Evolutionary conservation across 331 rosid species (phyloP).

Genomic region (Cydonia oblonga): DNA sequence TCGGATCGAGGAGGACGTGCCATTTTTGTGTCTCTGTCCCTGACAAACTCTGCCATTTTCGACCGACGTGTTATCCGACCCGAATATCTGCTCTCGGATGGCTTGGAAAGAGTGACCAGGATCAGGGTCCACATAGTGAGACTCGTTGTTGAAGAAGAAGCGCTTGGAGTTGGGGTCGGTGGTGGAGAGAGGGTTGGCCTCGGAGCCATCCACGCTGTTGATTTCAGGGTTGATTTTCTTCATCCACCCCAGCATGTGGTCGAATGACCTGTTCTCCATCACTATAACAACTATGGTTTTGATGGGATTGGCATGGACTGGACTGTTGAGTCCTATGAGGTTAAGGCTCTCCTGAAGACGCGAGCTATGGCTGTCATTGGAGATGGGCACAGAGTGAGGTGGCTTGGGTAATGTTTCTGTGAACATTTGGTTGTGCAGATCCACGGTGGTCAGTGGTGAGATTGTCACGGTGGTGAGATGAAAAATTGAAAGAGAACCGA

Average conservation of each 20-base stretch:
- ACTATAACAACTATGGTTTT: conserved; percentile 67
- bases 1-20: too few species aligned
- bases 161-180: conserved; percentile 43
- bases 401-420: too few species aligned
- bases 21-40: too few species aligned
- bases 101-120: conserved; percentile 95
- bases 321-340: conserved; percentile 6
- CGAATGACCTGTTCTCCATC: conserved; percentile 92
- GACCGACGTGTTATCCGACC: conserved; percentile 33
- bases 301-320: conserved; percentile 34
- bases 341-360: too few species aligned
- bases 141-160: conserved; percentile 30
- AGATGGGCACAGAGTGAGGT: too few species aligned
- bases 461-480: too few species aligned
- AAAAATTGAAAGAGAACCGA: too few species aligned
- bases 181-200: conserved; percentile 27
- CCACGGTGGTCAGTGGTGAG: too few species aligned
- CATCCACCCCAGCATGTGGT: conserved; percentile 99
- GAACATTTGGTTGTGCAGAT: too few species aligned
- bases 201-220: conserved; percentile 65
- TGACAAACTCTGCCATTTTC: too few species aligned
- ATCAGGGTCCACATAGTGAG: conserved; percentile 70
- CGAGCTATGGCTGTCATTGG: too few species aligned
- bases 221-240: conserved; percentile 58
- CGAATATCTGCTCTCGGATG: conserved; percentile 69